Evolutionary conservation across 768 basidiomycete genomes (phyloP), one percentile per base, ranked within the genome.

Genomic region (Boletus reticulatus): DNA sequence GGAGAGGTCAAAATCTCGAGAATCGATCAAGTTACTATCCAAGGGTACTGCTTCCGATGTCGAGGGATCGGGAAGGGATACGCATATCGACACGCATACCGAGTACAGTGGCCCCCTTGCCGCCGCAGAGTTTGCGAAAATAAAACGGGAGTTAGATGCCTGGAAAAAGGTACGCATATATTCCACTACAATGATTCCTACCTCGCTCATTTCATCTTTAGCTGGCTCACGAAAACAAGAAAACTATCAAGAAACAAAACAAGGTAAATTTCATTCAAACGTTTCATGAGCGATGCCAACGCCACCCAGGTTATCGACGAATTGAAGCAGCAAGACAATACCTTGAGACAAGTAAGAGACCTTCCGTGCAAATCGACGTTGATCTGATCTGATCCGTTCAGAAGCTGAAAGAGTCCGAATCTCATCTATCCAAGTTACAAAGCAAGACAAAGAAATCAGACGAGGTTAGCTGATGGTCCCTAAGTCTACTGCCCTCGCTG

Each of bases 71-170:
- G 66, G 62, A 17, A 65, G 55, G 42, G 69, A 71, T 6, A 22
- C 49, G 3, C 60, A 61, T 44, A 16, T 52, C n/a, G 63, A 62
- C 39, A 10, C 53, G 17, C 54, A 66, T 27, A 19, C 41, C 14
- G 69, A 65, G 13, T 69, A 65, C 29, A 58, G 41, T 41, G 77
- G 77, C 0, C 67, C 78, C 9, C 55, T 78, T 56, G 76, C 79
- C 6, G 64, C 70, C 13, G 75, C 79, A 13, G 84, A 85, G 62
- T 76, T 76, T 50, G 79, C 79, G n/a, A 76, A 75, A 37, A 68
- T 86, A 68, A 82, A 76, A 67, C 78, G 75, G 34, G 85, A 90
- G 59, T 62, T 86, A 6, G 84, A 87, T 46, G 53, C 58, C 6
- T 72, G 84, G 58, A 84, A 82, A 68, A 81, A 75, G 64, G 74